Evolutionary conservation across 2,329 filamentous ascomycete genomes (phyloP).

Genomic region (Ilyonectria destructans): DNA sequence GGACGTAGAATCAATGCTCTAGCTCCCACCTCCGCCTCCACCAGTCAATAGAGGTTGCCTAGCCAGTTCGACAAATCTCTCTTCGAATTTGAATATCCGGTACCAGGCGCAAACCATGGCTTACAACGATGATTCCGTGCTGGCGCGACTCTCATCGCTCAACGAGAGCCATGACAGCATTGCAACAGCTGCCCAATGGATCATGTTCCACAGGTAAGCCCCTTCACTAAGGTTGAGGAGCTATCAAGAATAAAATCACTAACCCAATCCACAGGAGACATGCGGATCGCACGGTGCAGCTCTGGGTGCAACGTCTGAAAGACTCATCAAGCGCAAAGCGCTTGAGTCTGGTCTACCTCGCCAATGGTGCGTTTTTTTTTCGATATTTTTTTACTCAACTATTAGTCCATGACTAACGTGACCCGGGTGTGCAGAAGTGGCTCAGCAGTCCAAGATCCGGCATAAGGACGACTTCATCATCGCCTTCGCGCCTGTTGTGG

Average conservation of each 20-base stretch:
- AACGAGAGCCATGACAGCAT: slow-evolving; percentile 99
- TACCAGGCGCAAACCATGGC: slow-evolving; percentile 73
- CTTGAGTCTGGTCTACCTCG: slow-evolving; percentile 93
- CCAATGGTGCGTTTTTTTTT: slow-evolving; percentile 79
- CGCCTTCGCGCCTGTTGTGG: slow-evolving; percentile 92
- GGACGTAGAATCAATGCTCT: slow-evolving; percentile 42
- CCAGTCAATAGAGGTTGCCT: slow-evolving; percentile 20
- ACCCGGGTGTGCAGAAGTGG: slow-evolving; percentile 78
- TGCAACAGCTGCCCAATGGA: slow-evolving; percentile 97
- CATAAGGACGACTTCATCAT: slow-evolving; percentile 93
- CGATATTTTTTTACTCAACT: neutral
- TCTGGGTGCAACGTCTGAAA: slow-evolving; percentile 92
- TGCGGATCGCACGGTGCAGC: slow-evolving; percentile 90
- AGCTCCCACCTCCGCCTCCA: slow-evolving; percentile 28
- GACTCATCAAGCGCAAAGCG: slow-evolving; percentile 90
- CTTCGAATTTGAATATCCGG: slow-evolving; percentile 5
- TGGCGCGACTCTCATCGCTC: slow-evolving; percentile 93
- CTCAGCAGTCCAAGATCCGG: slow-evolving; percentile 94
- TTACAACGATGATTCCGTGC: slow-evolving; percentile 95
- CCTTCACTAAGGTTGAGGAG: neutral
- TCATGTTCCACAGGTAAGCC: slow-evolving; percentile 95
- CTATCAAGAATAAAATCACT: slow-evolving; percentile 8
- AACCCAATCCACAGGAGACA: slow-evolving; percentile 76
- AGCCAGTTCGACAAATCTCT: slow-evolving; percentile 12
- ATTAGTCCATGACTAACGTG: slow-evolving; percentile 25